These are phyloP conservation scores for Tolypocladium cylindrosporum DNA, from an alignment of 2,329 filamentous ascomycete species.

Conservation along the genomic window DNA sequence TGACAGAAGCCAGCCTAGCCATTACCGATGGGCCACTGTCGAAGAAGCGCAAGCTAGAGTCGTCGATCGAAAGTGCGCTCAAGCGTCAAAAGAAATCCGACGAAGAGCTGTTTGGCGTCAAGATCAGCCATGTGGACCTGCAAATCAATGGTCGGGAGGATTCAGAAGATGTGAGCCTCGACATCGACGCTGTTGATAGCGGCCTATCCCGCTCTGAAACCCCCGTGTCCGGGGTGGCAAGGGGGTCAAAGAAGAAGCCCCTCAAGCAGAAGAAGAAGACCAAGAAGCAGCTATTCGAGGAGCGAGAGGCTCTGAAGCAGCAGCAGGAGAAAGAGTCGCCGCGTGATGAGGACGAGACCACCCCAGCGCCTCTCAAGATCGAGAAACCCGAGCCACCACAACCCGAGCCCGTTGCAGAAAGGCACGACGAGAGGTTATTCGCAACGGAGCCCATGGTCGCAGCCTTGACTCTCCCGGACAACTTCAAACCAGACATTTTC, in stretches of 20 bases:
- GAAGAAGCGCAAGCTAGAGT: constrained; percentile 66
- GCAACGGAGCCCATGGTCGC: constrained; percentile 33
- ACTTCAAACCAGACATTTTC: constrained; percentile 34
- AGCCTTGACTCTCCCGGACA: constrained; percentile 34
- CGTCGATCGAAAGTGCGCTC: constrained; percentile 55
- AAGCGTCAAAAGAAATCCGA: constrained; percentile 76
- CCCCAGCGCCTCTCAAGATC: constrained; percentile 21
- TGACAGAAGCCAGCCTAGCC: constrained; percentile 64
- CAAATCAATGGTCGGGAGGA: constrained; percentile 36
- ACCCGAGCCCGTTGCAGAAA: constrained; percentile 38
- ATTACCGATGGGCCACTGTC: constrained; percentile 43
- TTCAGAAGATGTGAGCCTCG: constrained; percentile 39
- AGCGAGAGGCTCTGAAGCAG: constrained; percentile 50
- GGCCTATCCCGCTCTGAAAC: constrained; percentile 36
- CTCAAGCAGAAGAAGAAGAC: constrained; percentile 61
- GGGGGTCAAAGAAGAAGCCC: constrained; percentile 45
- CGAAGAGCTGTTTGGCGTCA: constrained; percentile 65
- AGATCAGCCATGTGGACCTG: constrained; percentile 41
- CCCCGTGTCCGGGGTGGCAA: constrained; percentile 29
- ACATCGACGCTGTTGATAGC: constrained; percentile 31
- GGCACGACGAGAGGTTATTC: constrained; percentile 35
- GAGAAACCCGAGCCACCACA: constrained; percentile 10
- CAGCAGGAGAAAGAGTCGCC: constrained; percentile 38
- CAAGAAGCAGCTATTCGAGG: constrained; percentile 67
- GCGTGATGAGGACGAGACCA: constrained; percentile 29